phyloP scores from a whole-genome alignment of 805 yeast genomes.

The Geotrichum ghanense region DNA sequence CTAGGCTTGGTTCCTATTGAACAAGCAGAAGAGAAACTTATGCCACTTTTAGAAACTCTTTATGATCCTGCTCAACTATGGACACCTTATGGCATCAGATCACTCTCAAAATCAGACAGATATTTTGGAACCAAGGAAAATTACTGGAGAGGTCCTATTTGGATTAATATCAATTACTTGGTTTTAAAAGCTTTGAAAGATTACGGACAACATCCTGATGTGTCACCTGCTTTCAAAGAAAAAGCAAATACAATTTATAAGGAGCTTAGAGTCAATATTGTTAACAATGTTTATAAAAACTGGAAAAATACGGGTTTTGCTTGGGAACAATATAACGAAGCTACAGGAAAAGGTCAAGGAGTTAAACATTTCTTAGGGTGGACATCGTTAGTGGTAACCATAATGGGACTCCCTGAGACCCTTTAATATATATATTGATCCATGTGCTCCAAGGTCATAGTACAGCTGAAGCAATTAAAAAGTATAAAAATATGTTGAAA shows the following conservation, averaged over 20 bases:
- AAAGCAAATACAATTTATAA: conserved; percentile 42
- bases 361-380: conserved; percentile 90
- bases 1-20: conserved; percentile 48
- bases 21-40: conserved; percentile 32
- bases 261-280: conserved; percentile 52
- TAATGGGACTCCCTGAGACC: conserved; percentile 70
- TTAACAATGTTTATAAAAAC: conserved; percentile 53
- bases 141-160: conserved; percentile 92
- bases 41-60: conserved; percentile 43
- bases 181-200: conserved; percentile 55
- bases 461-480: no score
- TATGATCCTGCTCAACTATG: conserved; percentile 65
- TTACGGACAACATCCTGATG: conserved; percentile 33
- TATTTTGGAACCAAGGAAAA: conserved; percentile 70
- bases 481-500: no score
- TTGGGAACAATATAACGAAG: conserved; percentile 84
- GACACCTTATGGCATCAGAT: conserved; percentile 69
- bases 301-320: conserved; percentile 72
- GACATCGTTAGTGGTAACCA: conserved; percentile 72
- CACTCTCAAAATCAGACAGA: conserved; percentile 57
- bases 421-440: conserved; percentile 6
- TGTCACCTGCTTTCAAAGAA: conserved; percentile 24
- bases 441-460: no score
- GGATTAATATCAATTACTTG: conserved; percentile 87
- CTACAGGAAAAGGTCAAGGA: conserved; percentile 63